Base-by-base conservation (phyloP, 176 grass and related monocot species). In the Leersia perrieri region DNA sequence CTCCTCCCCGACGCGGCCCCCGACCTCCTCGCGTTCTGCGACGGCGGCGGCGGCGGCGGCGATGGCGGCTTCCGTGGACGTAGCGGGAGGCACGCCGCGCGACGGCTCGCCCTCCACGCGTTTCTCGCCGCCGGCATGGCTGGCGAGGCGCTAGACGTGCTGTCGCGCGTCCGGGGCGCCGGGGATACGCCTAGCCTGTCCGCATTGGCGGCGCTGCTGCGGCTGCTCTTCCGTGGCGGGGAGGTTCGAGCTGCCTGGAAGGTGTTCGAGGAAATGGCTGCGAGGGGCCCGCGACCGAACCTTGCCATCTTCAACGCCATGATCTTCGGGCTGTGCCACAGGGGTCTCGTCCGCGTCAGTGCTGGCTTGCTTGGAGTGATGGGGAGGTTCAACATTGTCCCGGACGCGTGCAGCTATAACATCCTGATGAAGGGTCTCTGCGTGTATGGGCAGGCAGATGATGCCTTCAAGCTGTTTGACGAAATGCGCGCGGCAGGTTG, bases 341-440 rank as follows among this genome's bases (percentile, higher is more conserved):
- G 63, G 55, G 95, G 95, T 4, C 39, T 85, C 14, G 35, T 93
- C 7, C 73, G 72, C 1, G 62, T 91, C 14, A 47, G 78, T 22
- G 36, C 72, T 8, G 72, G 88, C 13, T 70, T 95, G 66, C 91
- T 98, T 7, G 30, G 72, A 1, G 14, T 93, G 33, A 98, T 98
- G 95, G 65, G 25, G 22, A 89, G 57, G 79, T 98, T 89, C 55
- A 61, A 3, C 29, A 6, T 92, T 39, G 29, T 86, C 65, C 90
- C 92, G 0, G 86, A 98, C 3, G 45, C 63, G 8, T 86, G 86
- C 76, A 91, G 90, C 84, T 98, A 80, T 79, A 95, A 95, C 84
- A 98, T 98, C 53, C 80, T 98, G 82, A 90, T 98, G 40, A 98
- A 98, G 70, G 95, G 81, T 3, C 63, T 89, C 53, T 93, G 86